A percentile compares a stretch with the other conserved stretches of the same genome.
Conservation (phyloP, 169 alveolate species). For the Babesia bigemina region DNA sequence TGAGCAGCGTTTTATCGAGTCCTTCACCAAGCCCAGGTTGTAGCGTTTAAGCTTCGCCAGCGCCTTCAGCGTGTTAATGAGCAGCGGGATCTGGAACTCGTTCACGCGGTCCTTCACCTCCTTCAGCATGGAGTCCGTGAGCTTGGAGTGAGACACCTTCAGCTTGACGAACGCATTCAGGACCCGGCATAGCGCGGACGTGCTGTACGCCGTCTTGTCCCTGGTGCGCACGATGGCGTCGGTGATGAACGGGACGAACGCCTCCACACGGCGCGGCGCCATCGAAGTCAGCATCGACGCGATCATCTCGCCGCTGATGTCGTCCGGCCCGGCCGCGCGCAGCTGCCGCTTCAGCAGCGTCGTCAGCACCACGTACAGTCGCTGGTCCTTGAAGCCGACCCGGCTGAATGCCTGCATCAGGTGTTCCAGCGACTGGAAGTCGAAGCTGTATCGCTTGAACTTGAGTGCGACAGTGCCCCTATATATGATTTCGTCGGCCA, state of each 20-base stretch:
- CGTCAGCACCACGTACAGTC: conserved; percentile 51
- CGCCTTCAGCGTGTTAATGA: conserved; percentile 51
- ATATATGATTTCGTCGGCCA: conserved; percentile 65
- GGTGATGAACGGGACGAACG: conserved; percentile 45
- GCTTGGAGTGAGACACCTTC: conserved; percentile 14
- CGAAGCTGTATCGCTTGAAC: conserved; percentile 45
- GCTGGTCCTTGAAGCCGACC: conserved; percentile 40
- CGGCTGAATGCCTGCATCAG: conserved; percentile 62
- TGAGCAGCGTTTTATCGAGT: conserved; percentile 42
- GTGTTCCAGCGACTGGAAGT: conserved; percentile 68
- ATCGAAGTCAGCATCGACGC: conserved; percentile 54
- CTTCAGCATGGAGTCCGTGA: conserved; percentile 38
- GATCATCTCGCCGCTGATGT: conserved; percentile 37
- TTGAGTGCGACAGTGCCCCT: conserved; percentile 66
- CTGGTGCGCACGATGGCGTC: conserved; percentile 32
- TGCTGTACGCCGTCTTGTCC: conserved; percentile 46
- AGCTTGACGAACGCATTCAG: conserved; percentile 38
- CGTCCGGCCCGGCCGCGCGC: conserved; percentile 14
- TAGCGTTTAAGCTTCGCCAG: conserved; percentile 48
- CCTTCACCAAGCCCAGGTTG: conserved; percentile 34
- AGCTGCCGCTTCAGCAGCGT: conserved; percentile 46
- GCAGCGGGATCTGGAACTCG: conserved; percentile 49
- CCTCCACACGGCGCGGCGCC: conserved; percentile 33
- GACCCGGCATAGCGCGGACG: conserved; percentile 30
- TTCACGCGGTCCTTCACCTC: conserved; percentile 46